Base-by-base conservation (phyloP, 2,329 filamentous ascomycete species). In the Diaporthe destruens region DNA sequence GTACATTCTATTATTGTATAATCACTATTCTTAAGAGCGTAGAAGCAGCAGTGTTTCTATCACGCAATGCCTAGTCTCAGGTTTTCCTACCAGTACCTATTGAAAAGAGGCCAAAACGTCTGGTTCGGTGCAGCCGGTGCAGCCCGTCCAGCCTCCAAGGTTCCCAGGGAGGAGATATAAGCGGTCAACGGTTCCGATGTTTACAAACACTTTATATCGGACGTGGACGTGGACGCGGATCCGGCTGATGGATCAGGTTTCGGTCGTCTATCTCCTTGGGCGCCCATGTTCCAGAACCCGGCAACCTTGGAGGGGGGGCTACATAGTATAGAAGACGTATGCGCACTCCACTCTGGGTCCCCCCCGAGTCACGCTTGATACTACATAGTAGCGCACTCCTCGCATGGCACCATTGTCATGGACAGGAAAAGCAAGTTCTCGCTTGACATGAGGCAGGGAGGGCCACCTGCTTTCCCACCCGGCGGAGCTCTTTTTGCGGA, bases 1-100 rank as follows among this genome's bases (percentile, higher is more conserved):
- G 77, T 79, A 80, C 80, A 81, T 81, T 81, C 77, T 80, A 78
- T 77, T 82, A 80, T 79, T 81, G 79, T 81, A 80, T 82, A 82
- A 81, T 80, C 80, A 78, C 72, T 77, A 78, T 77, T 77, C 70
- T 73, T 72, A 74, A 74, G 72, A 75, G 51, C 65, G 71, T 73
- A 68, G 69, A 65, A 53, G 36, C 56, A 61, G 61, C 63, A 68
- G 55, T 69, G 61, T 66, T 66, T 71, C 23, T 57, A 32, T 36
- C 14, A 54, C 54, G 72, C 63, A 66, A 44, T 57, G 72, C 72
- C 72, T 61, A 72, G 39, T 61, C 39, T 42, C 63, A 61, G 71
- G 63, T 69, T 69, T 69, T 44, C 25, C 25, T 49, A 57, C 18
- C 54, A 25, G 44, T 12, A 34, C 20, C 14, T 18, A 18, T 23